Base-by-base conservation (phyloP, 495 filamentous ascomycete genomes). In the Copromyces sp. region DNA sequence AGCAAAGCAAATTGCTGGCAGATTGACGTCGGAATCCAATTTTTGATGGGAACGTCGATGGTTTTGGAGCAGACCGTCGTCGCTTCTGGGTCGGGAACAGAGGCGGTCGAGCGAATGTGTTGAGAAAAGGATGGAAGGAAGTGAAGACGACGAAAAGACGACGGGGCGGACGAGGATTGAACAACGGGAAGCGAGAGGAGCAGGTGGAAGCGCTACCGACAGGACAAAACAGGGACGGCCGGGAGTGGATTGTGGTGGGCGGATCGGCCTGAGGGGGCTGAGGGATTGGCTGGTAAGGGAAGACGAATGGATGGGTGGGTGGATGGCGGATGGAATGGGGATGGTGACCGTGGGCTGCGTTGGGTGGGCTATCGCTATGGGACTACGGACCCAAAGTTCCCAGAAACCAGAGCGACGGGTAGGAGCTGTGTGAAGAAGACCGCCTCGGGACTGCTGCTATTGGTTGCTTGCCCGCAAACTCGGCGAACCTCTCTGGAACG, bases 381-480 rank as follows among this genome's bases (percentile, higher is more conserved):
- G 44, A 74, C 68, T 70, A 71, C 47, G 20, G 70, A 74, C 73
- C 75, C 72, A 75, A 74, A 40, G 74, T 70, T 80, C 74, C 78
- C 77, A 79, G 77, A 78, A 78, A 80, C 78, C 78, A 78, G 73
- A 79, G 73, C 71, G 77, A 78, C 74, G 78, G 78, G 77, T 73
- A 71, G 41, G 71, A 61, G 53, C 53, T 61, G 47, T 61, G 47
- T 74, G 69, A 75, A 65, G 74, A 65, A 74, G 47, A 59, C 47
- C 24, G 12, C 20, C 47, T 74, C 73, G 78, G 70, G 74, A 71
- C 74, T 70, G 73, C 69, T 76, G 75, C 70, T 75, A 79, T 79
- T 80, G 77, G 77, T 73, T 37, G 70, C 68, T 71, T 47, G 73
- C 37, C 40, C 41, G 44, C 68, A 41, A 47, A 69, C 59, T 65